Base-by-base conservation (phyloP, 2,329 filamentous ascomycete genomes). In the Trichoderma afroharzianum region DNA sequence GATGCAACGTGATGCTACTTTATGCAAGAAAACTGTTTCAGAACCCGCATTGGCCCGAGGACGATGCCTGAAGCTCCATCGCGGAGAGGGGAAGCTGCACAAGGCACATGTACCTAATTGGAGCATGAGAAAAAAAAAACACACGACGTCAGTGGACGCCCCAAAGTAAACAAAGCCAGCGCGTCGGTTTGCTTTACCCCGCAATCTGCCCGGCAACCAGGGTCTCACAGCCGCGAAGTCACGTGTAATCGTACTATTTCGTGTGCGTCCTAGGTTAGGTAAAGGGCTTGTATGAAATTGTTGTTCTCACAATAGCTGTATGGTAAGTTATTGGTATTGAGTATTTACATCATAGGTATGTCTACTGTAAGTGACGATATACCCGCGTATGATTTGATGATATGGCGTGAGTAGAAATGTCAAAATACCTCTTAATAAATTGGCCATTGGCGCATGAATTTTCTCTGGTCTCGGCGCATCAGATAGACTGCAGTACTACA, bases 1-100 rank as follows among this genome's bases (percentile, higher is more conserved):
- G 74, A 72, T 71, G 74, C 74, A 72, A 74, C 75, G 74, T 77
- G 75, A 76, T 78, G 74, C 73, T 72, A 76, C 26, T 63, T 32
- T 72, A 72, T 75, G 74, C 77, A 77, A 75, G 68, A 74, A 71
- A 67, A 72, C 15, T 68, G 77, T 79, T 76, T 78, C 76, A 78
- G 74, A 76, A 71, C 63, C 53, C 53, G 69, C 75, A 73, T 72
- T 75, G 76, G 24, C 71, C 58, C 68, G 64, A 55, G n/a, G 59
- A 61, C 71, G 74, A 69, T 50, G 68, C 47, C 58, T n/a, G 7
- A 36, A 47, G 39, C 64, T 63, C 47, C 50, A 21, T 47, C 28
- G 3, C 24, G 30, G 47, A 24, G 67, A 53, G 71, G 33, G 26
- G 28, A 53, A 59, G 5, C 55, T 33, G 11, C 57, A n/a, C 30